Base-by-base conservation (phyloP, 768 basidiomycete species). In the Amanita jacksonii region DNA sequence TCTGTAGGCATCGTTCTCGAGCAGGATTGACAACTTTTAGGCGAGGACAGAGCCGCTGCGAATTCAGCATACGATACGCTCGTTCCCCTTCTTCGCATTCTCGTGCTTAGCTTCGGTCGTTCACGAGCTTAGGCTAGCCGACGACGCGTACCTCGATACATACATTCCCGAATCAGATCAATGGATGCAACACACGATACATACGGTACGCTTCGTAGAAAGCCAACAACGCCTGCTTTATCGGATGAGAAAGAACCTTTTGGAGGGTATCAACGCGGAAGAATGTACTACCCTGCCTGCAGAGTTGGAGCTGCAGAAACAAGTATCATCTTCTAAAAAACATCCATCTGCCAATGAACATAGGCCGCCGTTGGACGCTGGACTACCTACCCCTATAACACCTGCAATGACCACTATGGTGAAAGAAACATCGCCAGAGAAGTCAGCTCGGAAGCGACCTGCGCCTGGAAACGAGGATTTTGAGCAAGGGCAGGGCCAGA, bases 121-220 rank as follows among this genome's bases (percentile, higher is more conserved):
- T 3, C 56, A 63, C 9, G 77, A 79, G 50, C 69, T 85, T 16
- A 73, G 72, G 6, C 64, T 85, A 12, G 64, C 65, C 0, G 43
- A 66, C 1, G 57, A 60, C 9, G 73, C 78, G 2, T 83, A 76
- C 53, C 62, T 85, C 34, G 82, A 85, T 49, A 67, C 75, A 2
- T 84, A 70, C 55, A 72, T 77, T 45, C 64, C 69, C 6, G 47
- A 54, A 1, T 69, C 76, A 0, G 64, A 70, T 0, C 72, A 78
- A 43, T 85, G 82, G 82, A 80, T 81, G 41, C 81, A 82, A 48
- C 79, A 82, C 52, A 65, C 70, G 30, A 69, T 79, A 46, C 65
- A 65, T 31, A 70, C 75, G 12, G 79, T 83, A 3, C 72, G 79
- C 27, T 53, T 74, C 28, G 74, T 84, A 32, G 68, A 70, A 36